Conservation (phyloP, 139 green algal species). For the Protoeuglena noctilucae region DNA sequence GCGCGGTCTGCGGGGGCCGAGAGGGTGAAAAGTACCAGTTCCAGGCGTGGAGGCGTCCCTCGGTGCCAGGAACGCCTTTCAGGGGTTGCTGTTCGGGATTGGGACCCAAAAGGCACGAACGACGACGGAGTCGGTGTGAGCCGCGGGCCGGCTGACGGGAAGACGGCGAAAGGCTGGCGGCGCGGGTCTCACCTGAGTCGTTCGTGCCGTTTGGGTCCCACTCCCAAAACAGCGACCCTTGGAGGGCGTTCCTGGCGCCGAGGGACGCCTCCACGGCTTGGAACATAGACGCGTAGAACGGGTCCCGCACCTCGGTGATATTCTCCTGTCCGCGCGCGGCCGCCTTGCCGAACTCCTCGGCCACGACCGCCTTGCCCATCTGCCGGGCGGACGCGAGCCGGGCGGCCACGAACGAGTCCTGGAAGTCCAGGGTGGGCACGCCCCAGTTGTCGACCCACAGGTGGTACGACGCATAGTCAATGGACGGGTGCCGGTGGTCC, state of each 20-base stretch:
- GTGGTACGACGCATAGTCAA: constrained; percentile 7
- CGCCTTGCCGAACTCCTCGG: background rate
- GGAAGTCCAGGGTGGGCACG: background rate
- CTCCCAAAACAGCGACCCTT: background rate
- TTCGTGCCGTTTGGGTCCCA: background rate
- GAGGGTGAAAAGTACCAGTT: no score
- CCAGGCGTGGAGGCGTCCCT: background rate
- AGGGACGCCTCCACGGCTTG: background rate
- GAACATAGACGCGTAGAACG: background rate
- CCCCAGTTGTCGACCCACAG: constrained; percentile 7
- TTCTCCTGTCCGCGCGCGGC: no score
- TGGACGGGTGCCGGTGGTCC: background rate
- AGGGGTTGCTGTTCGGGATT: background rate
- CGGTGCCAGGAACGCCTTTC: background rate
- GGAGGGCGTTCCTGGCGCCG: background rate
- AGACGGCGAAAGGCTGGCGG: no score
- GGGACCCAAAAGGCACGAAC: background rate
- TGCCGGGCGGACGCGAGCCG: background rate
- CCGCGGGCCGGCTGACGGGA: no score
- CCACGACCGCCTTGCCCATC: background rate
- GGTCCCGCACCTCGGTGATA: background rate
- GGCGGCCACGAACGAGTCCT: background rate
- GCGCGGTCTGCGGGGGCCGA: no score
- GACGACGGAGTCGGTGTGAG: no score
- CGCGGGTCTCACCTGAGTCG: no score